Conservation (phyloP, 805 yeast genomes). For the Torulaspora microellipsoides region DNA sequence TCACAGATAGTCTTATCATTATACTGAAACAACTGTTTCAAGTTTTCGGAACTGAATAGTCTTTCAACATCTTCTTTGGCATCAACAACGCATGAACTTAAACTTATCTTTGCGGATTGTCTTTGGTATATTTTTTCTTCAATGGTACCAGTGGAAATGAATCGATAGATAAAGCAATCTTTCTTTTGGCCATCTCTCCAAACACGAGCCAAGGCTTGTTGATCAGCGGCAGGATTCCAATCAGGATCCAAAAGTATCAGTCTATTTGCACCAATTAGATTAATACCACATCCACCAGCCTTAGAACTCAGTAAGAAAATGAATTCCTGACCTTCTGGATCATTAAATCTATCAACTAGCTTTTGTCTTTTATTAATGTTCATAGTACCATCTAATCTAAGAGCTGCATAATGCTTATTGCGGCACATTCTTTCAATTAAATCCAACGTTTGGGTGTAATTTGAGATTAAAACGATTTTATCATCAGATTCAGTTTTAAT, state of each 20-base stretch:
- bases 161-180: slow-evolving; percentile 91
- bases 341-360: slow-evolving; percentile 84
- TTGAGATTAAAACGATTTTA: slow-evolving; percentile 90
- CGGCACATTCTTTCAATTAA: slow-evolving; percentile 85
- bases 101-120: slow-evolving; percentile 87
- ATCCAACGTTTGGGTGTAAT: slow-evolving; percentile 92
- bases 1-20: slow-evolving; percentile 69
- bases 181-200: slow-evolving; percentile 99
- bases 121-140: slow-evolving; percentile 96
- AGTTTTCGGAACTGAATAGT: slow-evolving; percentile 75
- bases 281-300: slow-evolving; percentile 99
- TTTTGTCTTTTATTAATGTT: slow-evolving; percentile 88
- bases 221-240: slow-evolving; percentile 99
- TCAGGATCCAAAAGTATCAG: slow-evolving; percentile 84
- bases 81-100: slow-evolving; percentile 95
- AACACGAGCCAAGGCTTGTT: slow-evolving; percentile 94
- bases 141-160: slow-evolving; percentile 90
- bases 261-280: slow-evolving; percentile 93
- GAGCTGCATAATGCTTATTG: slow-evolving; percentile 61
- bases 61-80: slow-evolving; percentile 94
- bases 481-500: slow-evolving; percentile 82
- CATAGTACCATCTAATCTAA: slow-evolving; percentile 91
- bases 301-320: slow-evolving; percentile 86
- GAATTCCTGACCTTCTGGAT: slow-evolving; percentile 82
- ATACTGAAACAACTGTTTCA: slow-evolving; percentile 70